A percentile compares a stretch with the other conserved stretches of the same genome.
phyloP scores from a whole-genome alignment of 441 rosid genomes.

The Populus hybrid region DNA sequence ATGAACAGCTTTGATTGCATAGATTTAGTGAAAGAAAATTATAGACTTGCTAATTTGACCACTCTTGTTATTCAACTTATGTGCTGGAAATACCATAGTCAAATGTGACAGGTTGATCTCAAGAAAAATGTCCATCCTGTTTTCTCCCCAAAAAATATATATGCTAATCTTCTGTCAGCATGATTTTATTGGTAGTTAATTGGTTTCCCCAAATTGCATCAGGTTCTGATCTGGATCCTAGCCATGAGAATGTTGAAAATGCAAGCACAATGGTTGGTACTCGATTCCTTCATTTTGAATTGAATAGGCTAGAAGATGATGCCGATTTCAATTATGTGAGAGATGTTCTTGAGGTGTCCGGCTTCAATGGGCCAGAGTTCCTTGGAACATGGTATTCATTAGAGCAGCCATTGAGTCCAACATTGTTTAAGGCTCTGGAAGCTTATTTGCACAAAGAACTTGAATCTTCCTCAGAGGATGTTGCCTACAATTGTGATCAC shows the following conservation, averaged over 20 bases:
- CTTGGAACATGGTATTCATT: conserved; percentile 50
- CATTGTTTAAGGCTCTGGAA: conserved; percentile 50
- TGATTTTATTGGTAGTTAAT: not conserved
- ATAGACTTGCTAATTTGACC: not conserved
- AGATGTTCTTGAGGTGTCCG: conserved; percentile 55
- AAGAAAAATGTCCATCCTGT: not conserved
- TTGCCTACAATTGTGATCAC: conserved; percentile 26
- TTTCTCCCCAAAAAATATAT: not conserved
- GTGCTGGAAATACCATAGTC: not conserved
- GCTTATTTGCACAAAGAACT: conserved; percentile 28
- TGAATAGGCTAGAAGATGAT: conserved; percentile 29
- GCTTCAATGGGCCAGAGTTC: conserved; percentile 42
- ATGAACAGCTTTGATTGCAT: not conserved
- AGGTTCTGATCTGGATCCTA: conserved; percentile 29
- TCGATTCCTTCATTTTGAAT: conserved; percentile 13
- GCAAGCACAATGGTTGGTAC: conserved; percentile 9
- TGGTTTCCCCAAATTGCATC: conserved; percentile 16
- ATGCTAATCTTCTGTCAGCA: not conserved
- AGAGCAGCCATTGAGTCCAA: conserved; percentile 66
- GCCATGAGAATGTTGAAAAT: conserved; percentile 16
- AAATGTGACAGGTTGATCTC: not conserved
- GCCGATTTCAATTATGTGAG: conserved; percentile 48
- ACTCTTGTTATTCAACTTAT: not conserved
- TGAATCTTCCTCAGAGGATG: conserved; percentile 24
- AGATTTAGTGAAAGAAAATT: not conserved